phyloP scores from a whole-genome alignment of 139 green algal species.

The Chlamydomonas schloesseri region DNA sequence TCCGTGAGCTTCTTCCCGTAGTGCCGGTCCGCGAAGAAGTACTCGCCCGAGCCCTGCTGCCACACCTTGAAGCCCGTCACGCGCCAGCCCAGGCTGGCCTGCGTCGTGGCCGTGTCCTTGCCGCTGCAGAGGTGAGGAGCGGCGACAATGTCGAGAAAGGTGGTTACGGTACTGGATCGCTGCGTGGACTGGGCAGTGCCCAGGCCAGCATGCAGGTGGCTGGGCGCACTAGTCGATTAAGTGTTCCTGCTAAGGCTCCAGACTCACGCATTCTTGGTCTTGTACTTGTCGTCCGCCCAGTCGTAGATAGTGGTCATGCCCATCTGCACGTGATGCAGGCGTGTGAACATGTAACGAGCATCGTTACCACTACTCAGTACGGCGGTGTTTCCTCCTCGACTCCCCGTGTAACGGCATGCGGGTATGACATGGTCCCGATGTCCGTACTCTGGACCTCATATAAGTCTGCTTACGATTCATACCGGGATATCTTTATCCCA shows the following conservation, averaged over 20 bases:
- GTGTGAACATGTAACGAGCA: too few relatives aligned
- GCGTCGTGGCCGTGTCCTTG: constrained; percentile 85
- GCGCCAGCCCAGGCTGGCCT: constrained; percentile 83
- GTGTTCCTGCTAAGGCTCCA: not conserved
- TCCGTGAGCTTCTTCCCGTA: constrained; percentile 83
- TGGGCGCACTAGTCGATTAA: not conserved
- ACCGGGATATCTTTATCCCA: too few relatives aligned
- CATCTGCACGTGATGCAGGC: constrained; percentile 49
- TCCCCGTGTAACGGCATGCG: too few relatives aligned
- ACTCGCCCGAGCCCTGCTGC: constrained; percentile 54
- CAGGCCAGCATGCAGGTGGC: not conserved
- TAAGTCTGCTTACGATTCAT: too few relatives aligned
- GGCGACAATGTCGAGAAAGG: not conserved
- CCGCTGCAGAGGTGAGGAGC: too few relatives aligned
- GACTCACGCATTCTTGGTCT: constrained; percentile 70
- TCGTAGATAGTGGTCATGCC: constrained; percentile 83
- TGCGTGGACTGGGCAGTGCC: too few relatives aligned
- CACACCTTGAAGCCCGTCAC: constrained; percentile 87
- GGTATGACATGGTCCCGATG: too few relatives aligned
- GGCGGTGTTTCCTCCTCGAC: too few relatives aligned
- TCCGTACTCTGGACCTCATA: too few relatives aligned
- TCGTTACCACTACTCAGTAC: too few relatives aligned
- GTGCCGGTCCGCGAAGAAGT: constrained; percentile 62
- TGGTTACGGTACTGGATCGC: not conserved
- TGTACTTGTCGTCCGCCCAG: constrained; percentile 66